phyloP scores from a whole-genome alignment of 805 yeast species.

The Pichia phayaonensis region DNA sequence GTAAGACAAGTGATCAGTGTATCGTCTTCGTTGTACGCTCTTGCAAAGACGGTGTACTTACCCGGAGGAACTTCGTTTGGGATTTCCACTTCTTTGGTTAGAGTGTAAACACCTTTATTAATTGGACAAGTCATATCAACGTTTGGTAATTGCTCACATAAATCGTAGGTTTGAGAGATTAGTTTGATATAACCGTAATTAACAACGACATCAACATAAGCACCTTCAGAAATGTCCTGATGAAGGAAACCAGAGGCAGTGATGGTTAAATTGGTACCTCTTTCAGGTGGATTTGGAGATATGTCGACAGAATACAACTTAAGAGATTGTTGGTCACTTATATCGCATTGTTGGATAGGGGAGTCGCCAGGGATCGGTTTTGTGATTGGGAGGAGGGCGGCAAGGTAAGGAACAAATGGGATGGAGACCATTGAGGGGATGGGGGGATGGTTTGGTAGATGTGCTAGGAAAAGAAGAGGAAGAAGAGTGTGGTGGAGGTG shows the following conservation, averaged over 20 bases:
- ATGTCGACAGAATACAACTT: constrained; percentile 51
- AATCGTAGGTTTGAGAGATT: constrained; percentile 82
- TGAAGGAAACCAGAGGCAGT: constrained; percentile 61
- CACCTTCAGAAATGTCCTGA: constrained; percentile 63
- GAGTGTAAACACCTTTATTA: constrained; percentile 53
- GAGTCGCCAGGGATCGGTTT: constrained; percentile 87
- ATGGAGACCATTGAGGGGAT: constrained; percentile 1
- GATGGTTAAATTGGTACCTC: constrained; percentile 79
- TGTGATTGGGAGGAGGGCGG: constrained; percentile 20
- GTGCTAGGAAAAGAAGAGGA: no score
- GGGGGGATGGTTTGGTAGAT: no score
- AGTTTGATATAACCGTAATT: constrained; percentile 86
- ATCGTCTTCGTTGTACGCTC: constrained; percentile 84
- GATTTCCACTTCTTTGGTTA: constrained; percentile 68
- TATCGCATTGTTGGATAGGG: constrained; percentile 75
- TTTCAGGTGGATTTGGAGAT: constrained; percentile 80
- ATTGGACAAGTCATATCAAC: constrained; percentile 86
- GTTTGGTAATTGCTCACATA: constrained; percentile 80
- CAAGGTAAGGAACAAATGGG: background rate
- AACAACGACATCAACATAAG: constrained; percentile 92
- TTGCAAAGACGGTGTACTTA: constrained; percentile 74
- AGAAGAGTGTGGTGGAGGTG: no score
- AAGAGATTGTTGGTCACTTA: constrained; percentile 53
- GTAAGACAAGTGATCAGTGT: constrained; percentile 77
- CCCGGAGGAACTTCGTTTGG: constrained; percentile 97